Evolutionary conservation across 1,284 basidiomycete genomes (phyloP).

Genomic region (Cutaneotrichosporon dermatis): DNA sequence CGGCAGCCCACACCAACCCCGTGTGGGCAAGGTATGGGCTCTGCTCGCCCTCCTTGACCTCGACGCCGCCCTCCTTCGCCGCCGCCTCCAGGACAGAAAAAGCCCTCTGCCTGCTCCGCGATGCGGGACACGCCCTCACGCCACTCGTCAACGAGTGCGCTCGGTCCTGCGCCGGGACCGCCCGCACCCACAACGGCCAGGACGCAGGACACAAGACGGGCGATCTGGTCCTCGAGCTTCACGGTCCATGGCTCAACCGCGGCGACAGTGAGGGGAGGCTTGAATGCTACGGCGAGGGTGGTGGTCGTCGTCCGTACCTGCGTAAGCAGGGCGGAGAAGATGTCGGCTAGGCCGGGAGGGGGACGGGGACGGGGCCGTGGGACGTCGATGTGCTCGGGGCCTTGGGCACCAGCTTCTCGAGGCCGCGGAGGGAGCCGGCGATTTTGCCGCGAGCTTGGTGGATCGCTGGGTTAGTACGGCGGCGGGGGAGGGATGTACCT

Average conservation of each 20-base stretch:
- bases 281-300: conserved; percentile 37
- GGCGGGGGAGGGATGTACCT: neutral
- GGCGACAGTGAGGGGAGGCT: conserved; percentile 35
- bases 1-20: conserved; percentile 40
- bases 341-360: conserved; percentile 26
- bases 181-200: conserved; percentile 16
- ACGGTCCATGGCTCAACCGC: conserved; percentile 28
- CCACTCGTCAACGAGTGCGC: conserved; percentile 33
- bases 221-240: conserved; percentile 31
- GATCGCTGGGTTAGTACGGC: neutral
- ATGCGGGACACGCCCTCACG: conserved; percentile 24
- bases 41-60: conserved; percentile 5
- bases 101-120: conserved; percentile 21
- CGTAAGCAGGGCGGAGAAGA: conserved; percentile 23
- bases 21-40: conserved; percentile 40
- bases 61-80: conserved; percentile 7
- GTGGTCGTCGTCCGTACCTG: conserved; percentile 30
- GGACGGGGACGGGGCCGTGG: conserved; percentile 6
- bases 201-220: conserved; percentile 33
- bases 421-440: neutral
- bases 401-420: neutral
- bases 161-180: neutral
- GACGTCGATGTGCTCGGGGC: too few species aligned
- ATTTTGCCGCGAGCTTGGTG: neutral
- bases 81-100: conserved; percentile 25